Percentiles rank a stretch among this genome's conserved stretches.
These are phyloP conservation scores for Elaeis oleifera DNA, from an alignment of 202 grass and related monocot genomes.

Conservation along the genomic window DNA sequence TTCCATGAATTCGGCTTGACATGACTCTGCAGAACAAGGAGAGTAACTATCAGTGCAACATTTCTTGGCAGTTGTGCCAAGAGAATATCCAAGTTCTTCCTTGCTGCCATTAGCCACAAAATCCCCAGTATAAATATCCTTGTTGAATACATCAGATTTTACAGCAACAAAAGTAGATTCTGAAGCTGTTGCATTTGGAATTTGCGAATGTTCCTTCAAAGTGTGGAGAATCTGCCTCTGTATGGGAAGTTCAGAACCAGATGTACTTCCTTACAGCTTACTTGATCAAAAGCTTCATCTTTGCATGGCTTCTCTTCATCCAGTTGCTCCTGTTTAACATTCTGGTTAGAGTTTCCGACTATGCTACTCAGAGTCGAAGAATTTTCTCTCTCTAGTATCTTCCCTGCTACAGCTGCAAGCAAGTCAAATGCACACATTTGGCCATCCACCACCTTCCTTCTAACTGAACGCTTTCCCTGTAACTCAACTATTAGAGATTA, in stretches of 20 bases:
- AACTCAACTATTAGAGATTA: slow-evolving; percentile 38
- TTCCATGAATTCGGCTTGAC: slow-evolving; percentile 32
- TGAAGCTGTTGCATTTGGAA: slow-evolving; percentile 16
- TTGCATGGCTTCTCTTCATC: slow-evolving; percentile 41
- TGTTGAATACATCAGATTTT: slow-evolving; percentile 29
- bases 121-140: slow-evolving; percentile 22
- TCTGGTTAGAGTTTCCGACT: slow-evolving; percentile 13
- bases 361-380: slow-evolving; percentile 29
- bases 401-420: slow-evolving; percentile 77
- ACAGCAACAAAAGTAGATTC: not conserved
- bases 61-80: slow-evolving; percentile 6
- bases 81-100: slow-evolving; percentile 34
- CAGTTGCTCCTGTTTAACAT: slow-evolving; percentile 42
- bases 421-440: slow-evolving; percentile 80
- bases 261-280: slow-evolving; percentile 66
- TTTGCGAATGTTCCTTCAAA: slow-evolving; percentile 14
- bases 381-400: slow-evolving; percentile 67
- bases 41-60: slow-evolving; percentile 32
- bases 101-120: slow-evolving; percentile 32
- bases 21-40: slow-evolving; percentile 33
- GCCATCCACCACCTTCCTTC: slow-evolving; percentile 62
- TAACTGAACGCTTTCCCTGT: slow-evolving; percentile 81
- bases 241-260: slow-evolving; percentile 25
- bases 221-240: slow-evolving; percentile 21
- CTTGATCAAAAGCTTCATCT: slow-evolving; percentile 59